Evolutionary conservation across 2,329 filamentous ascomycete genomes (phyloP).

Genomic region (Phyllosticta citribraziliensis): DNA sequence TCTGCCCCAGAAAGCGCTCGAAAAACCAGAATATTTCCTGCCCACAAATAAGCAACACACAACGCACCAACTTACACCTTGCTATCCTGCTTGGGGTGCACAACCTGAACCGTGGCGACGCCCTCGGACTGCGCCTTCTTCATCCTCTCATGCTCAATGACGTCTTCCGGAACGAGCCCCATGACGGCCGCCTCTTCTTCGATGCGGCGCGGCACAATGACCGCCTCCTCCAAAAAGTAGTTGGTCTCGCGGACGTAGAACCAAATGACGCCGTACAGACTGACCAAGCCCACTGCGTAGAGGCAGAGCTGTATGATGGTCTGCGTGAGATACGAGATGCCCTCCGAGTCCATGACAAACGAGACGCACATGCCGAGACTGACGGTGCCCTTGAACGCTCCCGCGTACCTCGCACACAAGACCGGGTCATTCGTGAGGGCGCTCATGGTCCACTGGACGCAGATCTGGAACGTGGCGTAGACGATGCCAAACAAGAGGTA

Average conservation of each 20-base stretch:
- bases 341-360: constrained; percentile 15
- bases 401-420: constrained; percentile 11
- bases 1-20: too few species aligned
- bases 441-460: background rate
- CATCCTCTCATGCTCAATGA: background rate
- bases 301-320: constrained; percentile 14
- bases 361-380: constrained; percentile 16
- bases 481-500: background rate
- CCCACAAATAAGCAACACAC: background rate
- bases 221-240: constrained; percentile 16
- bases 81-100: background rate
- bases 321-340: constrained; percentile 14
- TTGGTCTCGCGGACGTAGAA: constrained; percentile 15
- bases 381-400: constrained; percentile 14
- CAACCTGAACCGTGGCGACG: background rate
- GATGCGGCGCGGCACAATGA: constrained; percentile 15
- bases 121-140: background rate
- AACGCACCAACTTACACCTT: background rate
- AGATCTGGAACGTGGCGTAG: background rate
- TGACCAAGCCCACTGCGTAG: constrained; percentile 13
- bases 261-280: constrained; percentile 12
- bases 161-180: background rate
- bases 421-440: background rate
- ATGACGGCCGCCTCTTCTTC: constrained; percentile 8
- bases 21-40: background rate